Conservation (phyloP, 164 flowering plant genomes). For the Warburgia ugandensis region DNA sequence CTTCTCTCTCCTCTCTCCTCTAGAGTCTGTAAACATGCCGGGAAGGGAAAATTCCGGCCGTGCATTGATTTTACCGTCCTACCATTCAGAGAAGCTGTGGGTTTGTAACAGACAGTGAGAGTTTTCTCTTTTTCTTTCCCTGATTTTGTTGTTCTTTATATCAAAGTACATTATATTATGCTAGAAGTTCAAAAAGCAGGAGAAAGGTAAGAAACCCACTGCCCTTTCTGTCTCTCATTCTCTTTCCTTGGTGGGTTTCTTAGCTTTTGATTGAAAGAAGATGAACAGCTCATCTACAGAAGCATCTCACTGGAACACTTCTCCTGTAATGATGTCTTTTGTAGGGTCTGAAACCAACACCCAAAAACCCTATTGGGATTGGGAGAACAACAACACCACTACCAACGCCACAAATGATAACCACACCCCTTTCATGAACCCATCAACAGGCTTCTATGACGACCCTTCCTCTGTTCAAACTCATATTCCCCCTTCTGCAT, state of each 20-base stretch:
- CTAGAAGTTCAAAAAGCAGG: constrained; percentile 5
- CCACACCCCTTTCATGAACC: constrained; percentile 14
- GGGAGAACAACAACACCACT: constrained; percentile 14
- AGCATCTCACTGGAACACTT: constrained; percentile 14
- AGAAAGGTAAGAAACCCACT: constrained; percentile 10
- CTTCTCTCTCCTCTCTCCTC: too few species aligned
- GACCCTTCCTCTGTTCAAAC: constrained; percentile 1
- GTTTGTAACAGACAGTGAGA: neutral
- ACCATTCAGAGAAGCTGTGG: constrained; percentile 12
- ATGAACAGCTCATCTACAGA: constrained; percentile 16
- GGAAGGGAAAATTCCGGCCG: constrained; percentile 15
- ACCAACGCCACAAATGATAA: constrained; percentile 2
- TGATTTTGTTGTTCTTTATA: constrained; percentile 5
- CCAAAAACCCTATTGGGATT: constrained; percentile 18
- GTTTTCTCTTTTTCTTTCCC: neutral
- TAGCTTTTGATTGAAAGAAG: constrained; percentile 17
- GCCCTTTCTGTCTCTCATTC: neutral
- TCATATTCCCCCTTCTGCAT: constrained; percentile 2
- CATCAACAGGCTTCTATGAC: constrained; percentile 17
- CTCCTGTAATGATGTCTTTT: constrained; percentile 20
- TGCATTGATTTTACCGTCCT: constrained; percentile 18
- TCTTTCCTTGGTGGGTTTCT: constrained; percentile 4
- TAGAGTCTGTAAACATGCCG: neutral
- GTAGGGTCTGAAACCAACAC: constrained; percentile 19
- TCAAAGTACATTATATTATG: constrained; percentile 4